phyloP scores from a whole-genome alignment of 2,329 filamentous ascomycete genomes.

The Colletotrichum cereale region DNA sequence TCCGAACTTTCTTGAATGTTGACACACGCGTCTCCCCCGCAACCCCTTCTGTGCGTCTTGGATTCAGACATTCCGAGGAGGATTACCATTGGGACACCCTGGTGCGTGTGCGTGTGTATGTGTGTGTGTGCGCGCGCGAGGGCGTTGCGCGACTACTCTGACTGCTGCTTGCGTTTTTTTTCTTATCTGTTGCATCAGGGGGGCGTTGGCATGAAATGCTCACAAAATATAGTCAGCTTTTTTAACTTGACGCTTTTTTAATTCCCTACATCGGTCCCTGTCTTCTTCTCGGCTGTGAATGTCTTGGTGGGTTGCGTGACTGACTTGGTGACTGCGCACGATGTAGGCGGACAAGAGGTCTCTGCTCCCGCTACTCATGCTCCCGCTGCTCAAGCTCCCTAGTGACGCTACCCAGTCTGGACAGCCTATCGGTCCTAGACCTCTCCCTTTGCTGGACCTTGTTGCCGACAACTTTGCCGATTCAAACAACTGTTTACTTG shows the following conservation, averaged over 20 bases:
- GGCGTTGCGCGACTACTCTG: constrained; percentile 5
- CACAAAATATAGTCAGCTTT: constrained; percentile 35
- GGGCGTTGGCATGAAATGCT: constrained; percentile 39
- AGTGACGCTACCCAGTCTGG: no score
- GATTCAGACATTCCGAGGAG: constrained; percentile 11
- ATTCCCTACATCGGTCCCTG: background rate
- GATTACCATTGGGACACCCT: background rate
- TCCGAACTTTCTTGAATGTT: constrained; percentile 39
- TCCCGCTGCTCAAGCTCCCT: no score
- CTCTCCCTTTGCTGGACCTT: no score
- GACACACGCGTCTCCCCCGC: background rate
- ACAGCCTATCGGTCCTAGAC: no score
- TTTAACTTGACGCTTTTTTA: background rate
- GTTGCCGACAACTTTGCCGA: no score
- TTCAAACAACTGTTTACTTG: no score
- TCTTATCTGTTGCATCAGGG: constrained; percentile 31
- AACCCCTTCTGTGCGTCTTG: constrained; percentile 7
- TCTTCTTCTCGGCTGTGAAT: background rate
- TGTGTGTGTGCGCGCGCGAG: background rate
- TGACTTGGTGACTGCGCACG: background rate
- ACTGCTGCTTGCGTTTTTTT: background rate
- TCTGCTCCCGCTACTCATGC: no score
- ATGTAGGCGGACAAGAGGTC: no score
- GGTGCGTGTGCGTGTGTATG: background rate
- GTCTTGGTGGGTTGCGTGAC: background rate